Conservation (phyloP, 495 filamentous ascomycete genomes). For the Penicillium lividum region DNA sequence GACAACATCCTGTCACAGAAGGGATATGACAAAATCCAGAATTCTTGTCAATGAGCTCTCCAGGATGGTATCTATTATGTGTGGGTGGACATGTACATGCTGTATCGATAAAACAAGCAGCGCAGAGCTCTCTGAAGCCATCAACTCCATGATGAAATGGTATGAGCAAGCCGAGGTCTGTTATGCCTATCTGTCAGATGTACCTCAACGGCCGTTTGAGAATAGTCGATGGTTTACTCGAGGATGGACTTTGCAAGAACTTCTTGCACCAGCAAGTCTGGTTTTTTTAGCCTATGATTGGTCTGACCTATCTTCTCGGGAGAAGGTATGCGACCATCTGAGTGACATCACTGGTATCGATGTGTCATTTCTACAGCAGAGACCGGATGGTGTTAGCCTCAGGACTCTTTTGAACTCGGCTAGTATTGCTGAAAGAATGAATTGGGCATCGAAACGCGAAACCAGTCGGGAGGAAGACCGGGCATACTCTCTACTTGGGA, state of each 20-base stretch:
- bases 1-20: background rate
- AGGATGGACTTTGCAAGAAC: slow-evolving; percentile 1
- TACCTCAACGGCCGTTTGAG: background rate
- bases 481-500: background rate
- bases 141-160: background rate
- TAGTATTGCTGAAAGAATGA: background rate
- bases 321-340: background rate
- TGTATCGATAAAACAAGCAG: slow-evolving; percentile 1
- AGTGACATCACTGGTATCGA: no score
- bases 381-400: no score
- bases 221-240: background rate
- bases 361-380: no score
- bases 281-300: background rate
- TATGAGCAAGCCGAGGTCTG: background rate
- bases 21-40: background rate
- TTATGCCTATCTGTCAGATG: background rate
- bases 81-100: slow-evolving; percentile 2
- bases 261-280: background rate
- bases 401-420: background rate
- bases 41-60: background rate
- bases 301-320: background rate
- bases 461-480: background rate
- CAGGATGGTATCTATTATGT: slow-evolving; percentile 38
- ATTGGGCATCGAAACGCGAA: background rate
- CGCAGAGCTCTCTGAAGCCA: background rate